A percentile compares a stretch with the other conserved stretches of the same genome.
phyloP scores from a whole-genome alignment of 1,284 basidiomycete species.

The Vanrija pseudolonga region DNA sequence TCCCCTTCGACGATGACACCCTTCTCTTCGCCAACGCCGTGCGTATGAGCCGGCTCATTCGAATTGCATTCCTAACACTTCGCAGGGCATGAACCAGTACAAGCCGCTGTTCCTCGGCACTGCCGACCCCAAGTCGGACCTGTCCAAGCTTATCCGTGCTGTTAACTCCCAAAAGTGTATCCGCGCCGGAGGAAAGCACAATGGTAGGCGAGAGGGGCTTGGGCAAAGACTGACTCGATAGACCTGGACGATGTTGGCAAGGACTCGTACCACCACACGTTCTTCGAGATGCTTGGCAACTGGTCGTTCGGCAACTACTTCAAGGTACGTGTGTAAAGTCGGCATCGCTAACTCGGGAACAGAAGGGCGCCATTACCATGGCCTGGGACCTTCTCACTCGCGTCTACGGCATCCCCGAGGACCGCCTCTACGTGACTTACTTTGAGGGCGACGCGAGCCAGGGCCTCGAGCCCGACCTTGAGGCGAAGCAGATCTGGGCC shows the following conservation, averaged over 20 bases:
- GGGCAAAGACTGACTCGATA: slow-evolving; percentile 36
- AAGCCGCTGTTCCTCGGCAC: slow-evolving; percentile 95
- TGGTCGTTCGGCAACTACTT: slow-evolving; percentile 99
- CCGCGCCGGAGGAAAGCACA: slow-evolving; percentile 96
- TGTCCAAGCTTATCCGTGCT: slow-evolving; percentile 84
- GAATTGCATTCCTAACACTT: neutral
- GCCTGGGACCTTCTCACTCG: slow-evolving; percentile 91
- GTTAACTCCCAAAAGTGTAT: slow-evolving; percentile 98
- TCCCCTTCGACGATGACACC: slow-evolving; percentile 96
- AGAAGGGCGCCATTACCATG: slow-evolving; percentile 88
- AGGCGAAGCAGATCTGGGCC: slow-evolving; percentile 80
- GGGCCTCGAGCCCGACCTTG: slow-evolving; percentile 82
- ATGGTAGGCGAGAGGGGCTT: slow-evolving; percentile 57
- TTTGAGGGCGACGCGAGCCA: slow-evolving; percentile 88
- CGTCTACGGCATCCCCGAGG: slow-evolving; percentile 80
- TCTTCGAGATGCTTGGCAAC: slow-evolving; percentile 99
- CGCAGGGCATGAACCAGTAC: slow-evolving; percentile 90
- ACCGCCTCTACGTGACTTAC: slow-evolving; percentile 94
- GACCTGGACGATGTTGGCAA: slow-evolving; percentile 98
- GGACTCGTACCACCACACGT: slow-evolving; percentile 76
- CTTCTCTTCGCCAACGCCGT: slow-evolving; percentile 92
- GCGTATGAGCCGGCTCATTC: slow-evolving; percentile 35
- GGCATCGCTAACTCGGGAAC: slow-evolving; percentile 3
- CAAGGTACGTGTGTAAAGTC: slow-evolving; percentile 60
- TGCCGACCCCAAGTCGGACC: slow-evolving; percentile 83